These are phyloP conservation scores for Acer saccharum DNA, from an alignment of 345 rosid genomes.

Conservation along the genomic window DNA sequence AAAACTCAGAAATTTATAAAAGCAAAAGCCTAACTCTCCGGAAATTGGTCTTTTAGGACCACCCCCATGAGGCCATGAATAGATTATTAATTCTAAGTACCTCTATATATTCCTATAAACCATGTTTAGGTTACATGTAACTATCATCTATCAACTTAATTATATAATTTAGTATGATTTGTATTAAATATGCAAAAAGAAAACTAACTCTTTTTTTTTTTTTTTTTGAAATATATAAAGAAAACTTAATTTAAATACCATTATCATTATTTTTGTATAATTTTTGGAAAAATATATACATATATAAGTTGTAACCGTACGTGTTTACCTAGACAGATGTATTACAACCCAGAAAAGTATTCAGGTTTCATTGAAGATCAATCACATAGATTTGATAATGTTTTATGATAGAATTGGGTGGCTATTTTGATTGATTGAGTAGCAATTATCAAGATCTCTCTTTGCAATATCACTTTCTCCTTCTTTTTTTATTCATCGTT, in stretches of 20 bases:
- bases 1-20: background rate
- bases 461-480: background rate
- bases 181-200: background rate
- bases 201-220: too few relatives aligned
- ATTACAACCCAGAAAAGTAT: too few relatives aligned
- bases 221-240: too few relatives aligned
- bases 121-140: slow-evolving; percentile 20
- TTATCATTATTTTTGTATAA: too few relatives aligned
- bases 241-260: background rate
- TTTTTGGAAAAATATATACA: too few relatives aligned
- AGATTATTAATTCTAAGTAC: background rate
- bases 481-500: background rate
- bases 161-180: background rate
- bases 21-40: slow-evolving; percentile 32
- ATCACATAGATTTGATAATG: background rate
- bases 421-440: too few relatives aligned
- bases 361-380: background rate
- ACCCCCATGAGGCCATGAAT: background rate
- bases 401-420: too few relatives aligned
- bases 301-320: background rate
- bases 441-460: background rate
- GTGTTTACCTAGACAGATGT: background rate
- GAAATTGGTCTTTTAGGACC: slow-evolving; percentile 20
- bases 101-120: background rate
- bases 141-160: background rate